Percentiles rank a stretch among this genome's conserved stretches.
Conservation (phyloP, 805 yeast genomes). For the Metschnikowia cubensis region DNA sequence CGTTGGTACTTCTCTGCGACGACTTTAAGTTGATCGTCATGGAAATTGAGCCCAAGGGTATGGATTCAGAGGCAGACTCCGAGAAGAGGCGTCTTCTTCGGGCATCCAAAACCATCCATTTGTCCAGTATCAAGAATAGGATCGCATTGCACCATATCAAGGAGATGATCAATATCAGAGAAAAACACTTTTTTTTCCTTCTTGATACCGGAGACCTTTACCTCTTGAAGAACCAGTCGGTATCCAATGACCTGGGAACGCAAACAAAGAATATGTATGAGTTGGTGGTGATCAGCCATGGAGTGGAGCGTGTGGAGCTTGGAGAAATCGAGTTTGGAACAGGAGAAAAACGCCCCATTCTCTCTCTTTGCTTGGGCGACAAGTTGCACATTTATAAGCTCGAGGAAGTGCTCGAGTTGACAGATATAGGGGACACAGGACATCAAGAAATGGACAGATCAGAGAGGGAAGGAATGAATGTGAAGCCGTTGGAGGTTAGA, state of each 20-base stretch:
- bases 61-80: conserved; percentile 1
- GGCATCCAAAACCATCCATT: conserved; percentile 30
- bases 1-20: conserved; percentile 27
- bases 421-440: conserved; percentile 2
- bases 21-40: conserved; percentile 28
- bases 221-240: conserved; percentile 30
- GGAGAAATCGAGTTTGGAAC: conserved; percentile 19
- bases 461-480: neutral
- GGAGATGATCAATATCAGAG: conserved; percentile 25
- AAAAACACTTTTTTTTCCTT: conserved; percentile 33
- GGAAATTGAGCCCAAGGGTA: conserved; percentile 16
- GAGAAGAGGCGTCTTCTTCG: conserved; percentile 5
- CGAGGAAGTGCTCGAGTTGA: conserved; percentile 24
- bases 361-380: conserved; percentile 39
- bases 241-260: conserved; percentile 3
- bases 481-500: neutral
- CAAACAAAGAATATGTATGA: conserved; percentile 31
- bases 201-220: conserved; percentile 37
- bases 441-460: too few relatives aligned
- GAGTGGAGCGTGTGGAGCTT: conserved; percentile 33
- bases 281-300: conserved; percentile 26
- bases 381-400: conserved; percentile 28
- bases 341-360: conserved; percentile 9
- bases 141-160: conserved; percentile 22
- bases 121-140: conserved; percentile 28